phyloP scores from a whole-genome alignment of 2,329 filamentous ascomycete species.

The Cladophialophora immunda region DNA sequence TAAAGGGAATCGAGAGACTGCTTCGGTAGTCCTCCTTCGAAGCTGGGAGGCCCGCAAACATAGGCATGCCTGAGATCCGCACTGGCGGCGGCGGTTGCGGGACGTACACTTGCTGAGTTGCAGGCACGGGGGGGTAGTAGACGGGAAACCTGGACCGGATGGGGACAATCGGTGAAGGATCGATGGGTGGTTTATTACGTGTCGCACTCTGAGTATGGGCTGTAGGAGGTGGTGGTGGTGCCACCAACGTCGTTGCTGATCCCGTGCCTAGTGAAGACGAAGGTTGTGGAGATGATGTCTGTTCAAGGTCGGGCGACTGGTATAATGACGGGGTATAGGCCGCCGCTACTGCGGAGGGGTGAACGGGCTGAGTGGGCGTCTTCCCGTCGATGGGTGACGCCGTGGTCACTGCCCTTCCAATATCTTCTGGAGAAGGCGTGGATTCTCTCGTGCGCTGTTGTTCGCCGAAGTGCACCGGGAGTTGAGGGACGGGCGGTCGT shows the following conservation, averaged over 20 bases:
- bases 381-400: constrained; percentile 38
- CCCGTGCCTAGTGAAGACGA: constrained; percentile 31
- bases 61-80: constrained; percentile 24
- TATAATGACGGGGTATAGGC: constrained; percentile 39
- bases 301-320: constrained; percentile 19
- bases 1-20: constrained; percentile 45
- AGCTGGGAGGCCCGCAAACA: constrained; percentile 23
- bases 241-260: constrained; percentile 36
- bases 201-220: background rate
- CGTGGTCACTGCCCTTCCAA: constrained; percentile 40
- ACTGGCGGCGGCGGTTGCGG: constrained; percentile 41
- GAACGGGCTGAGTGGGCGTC: constrained; percentile 28
- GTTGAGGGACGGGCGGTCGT: constrained; percentile 26
- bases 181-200: constrained; percentile 27
- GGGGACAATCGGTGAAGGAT: constrained; percentile 46
- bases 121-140: constrained; percentile 50
- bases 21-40: constrained; percentile 43
- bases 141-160: constrained; percentile 58
- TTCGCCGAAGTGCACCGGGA: constrained; percentile 21
- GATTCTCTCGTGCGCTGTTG: constrained; percentile 12
- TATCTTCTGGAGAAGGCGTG: constrained; percentile 37
- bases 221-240: constrained; percentile 12
- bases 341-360: constrained; percentile 22
- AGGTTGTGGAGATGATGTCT: constrained; percentile 34
- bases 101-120: constrained; percentile 50